Percentiles rank a stretch among this genome's conserved stretches.
phyloP scores from a whole-genome alignment of 179 eudicot genomes.

The Beta corolliflora region DNA sequence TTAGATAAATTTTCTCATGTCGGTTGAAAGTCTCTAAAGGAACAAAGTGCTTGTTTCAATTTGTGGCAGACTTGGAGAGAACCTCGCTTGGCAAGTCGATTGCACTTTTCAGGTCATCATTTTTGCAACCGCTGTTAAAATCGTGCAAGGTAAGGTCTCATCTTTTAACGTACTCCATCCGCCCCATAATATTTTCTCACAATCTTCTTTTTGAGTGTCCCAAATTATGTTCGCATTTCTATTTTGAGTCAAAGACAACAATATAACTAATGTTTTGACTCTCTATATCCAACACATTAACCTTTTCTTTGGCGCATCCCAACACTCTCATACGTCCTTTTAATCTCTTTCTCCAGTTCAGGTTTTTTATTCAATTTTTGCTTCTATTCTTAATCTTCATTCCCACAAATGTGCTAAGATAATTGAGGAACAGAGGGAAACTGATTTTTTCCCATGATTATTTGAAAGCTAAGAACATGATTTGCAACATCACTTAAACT shows the following conservation, averaged over 20 bases:
- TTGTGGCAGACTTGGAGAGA: conserved; percentile 64
- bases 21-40: not conserved
- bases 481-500: not conserved
- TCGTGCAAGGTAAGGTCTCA: conserved; percentile 72
- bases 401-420: not conserved
- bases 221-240: too few relatives aligned
- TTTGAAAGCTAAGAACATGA: not conserved
- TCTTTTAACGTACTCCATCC: not conserved
- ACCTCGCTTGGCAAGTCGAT: conserved; percentile 80
- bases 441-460: not conserved
- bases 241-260: too few relatives aligned
- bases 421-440: not conserved
- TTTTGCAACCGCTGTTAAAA: conserved; percentile 81
- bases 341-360: too few relatives aligned
- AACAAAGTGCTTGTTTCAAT: not conserved
- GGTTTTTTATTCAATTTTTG: too few relatives aligned
- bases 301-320: not conserved
- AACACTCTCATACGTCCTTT: not conserved
- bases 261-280: too few relatives aligned
- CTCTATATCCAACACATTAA: not conserved
- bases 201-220: not conserved
- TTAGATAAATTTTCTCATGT: not conserved
- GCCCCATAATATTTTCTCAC: not conserved
- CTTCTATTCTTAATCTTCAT: not conserved
- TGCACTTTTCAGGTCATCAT: conserved; percentile 70